A percentile compares a stretch with the other conserved stretches of the same genome.
These are phyloP conservation scores for Daldinia sp. DNA, from an alignment of 2,329 filamentous ascomycete species.

Conservation along the genomic window DNA sequence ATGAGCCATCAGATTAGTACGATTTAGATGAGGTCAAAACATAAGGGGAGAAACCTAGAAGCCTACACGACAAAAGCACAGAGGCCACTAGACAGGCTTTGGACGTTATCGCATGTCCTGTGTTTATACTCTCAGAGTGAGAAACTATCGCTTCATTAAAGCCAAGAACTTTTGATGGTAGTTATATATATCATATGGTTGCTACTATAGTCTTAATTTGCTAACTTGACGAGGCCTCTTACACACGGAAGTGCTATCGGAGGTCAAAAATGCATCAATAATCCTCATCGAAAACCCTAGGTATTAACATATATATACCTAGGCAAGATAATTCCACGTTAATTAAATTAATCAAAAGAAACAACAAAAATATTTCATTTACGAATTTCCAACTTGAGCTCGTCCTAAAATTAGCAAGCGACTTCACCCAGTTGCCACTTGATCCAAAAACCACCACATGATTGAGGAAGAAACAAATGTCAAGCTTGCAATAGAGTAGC, in stretches of 20 bases:
- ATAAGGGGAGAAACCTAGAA: neutral
- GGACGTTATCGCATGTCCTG: neutral
- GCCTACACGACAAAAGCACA: neutral
- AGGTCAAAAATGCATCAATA: no score
- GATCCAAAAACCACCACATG: no score
- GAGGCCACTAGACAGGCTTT: neutral
- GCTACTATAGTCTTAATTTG: neutral
- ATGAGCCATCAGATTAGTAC: neutral
- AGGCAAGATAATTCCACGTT: neutral
- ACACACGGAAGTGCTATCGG: neutral
- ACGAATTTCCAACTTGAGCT: no score
- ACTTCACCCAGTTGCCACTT: no score
- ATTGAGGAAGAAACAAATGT: no score
- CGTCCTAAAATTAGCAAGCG: no score
- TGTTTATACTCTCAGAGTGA: neutral
- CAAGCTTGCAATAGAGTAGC: no score
- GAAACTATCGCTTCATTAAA: neutral
- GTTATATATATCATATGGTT: neutral
- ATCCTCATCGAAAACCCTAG: no score
- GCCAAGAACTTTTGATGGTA: neutral
- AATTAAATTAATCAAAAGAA: no score
- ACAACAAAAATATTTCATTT: no score
- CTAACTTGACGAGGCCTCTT: neutral
- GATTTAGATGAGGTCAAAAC: neutral
- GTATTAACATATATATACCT: no score